Base-by-base conservation (phyloP, 805 yeast genomes). In the Candida palmyrensis region DNA sequence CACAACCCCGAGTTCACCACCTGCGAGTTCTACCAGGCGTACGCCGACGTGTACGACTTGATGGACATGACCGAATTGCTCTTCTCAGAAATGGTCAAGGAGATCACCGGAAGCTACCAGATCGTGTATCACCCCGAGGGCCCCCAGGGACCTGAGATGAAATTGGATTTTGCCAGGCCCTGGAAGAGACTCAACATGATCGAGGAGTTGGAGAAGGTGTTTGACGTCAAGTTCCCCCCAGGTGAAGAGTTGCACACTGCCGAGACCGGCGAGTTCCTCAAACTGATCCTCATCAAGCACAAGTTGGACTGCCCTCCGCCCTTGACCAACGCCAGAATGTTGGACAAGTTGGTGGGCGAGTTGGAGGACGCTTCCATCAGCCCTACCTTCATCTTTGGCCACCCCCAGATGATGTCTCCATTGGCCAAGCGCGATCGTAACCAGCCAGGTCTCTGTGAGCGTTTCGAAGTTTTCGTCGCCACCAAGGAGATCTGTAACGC, bases 391-490 rank as follows among this genome's bases (percentile, higher is more conserved):
- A 85, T 90, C 63, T 89, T 87, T 55, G 98, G 98, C 51, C 98
- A 90, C 65, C 98, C 98, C 39, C 97, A 90, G 71, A 87, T 90
- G 94, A 90, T 90, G 98, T 90, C 97, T 38, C 98, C 98, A 47
- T 76, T 90, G 66, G 98, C 98, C 58, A 90, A 90, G 73, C 86
- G 85, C 70, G 85, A 90, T 60, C 82, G 98, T 68, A 74, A 80
- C 40, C 73, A 76, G 43, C 95, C 96, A 40, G 98, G 98, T 52
- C 71, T 90, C 57, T 88, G 97, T 75, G 98, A 90, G 70, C 80
- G 98, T 66, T 90, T 90, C 61, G 98, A 90, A 71, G 96, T 92
- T 39, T 90, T 90, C 55, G 97, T 92, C 47, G 97, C 96, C 37
- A 92, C 97, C 47, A 90, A 90, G 75, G 98, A 90, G 73, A 89